These are phyloP conservation scores for Atalantia buxifolia DNA, from an alignment of 345 rosid genomes.

Conservation along the genomic window DNA sequence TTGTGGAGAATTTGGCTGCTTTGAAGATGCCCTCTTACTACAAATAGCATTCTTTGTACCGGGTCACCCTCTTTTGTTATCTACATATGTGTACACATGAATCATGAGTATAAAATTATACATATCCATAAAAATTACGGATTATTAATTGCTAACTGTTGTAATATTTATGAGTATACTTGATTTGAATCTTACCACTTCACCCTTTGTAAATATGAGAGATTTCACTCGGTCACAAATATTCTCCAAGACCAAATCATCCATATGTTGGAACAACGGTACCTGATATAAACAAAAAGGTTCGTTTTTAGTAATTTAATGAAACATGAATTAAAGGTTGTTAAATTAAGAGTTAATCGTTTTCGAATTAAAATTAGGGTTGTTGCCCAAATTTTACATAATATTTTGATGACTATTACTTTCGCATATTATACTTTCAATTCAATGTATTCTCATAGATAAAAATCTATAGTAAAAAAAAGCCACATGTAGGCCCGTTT, in stretches of 20 bases:
- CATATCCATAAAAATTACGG: not conserved
- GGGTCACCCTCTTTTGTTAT: slow-evolving; percentile 94
- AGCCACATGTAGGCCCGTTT: not conserved
- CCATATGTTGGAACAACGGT: slow-evolving; percentile 93
- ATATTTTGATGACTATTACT: too few species aligned
- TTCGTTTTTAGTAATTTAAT: not conserved
- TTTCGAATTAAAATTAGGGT: too few species aligned
- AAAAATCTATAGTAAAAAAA: too few species aligned
- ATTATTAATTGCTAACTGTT: not conserved
- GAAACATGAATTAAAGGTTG: too few species aligned
- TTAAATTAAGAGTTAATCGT: too few species aligned
- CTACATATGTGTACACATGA: slow-evolving; percentile 23
- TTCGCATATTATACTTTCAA: too few species aligned
- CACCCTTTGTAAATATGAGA: slow-evolving; percentile 92
- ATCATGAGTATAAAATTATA: not conserved
- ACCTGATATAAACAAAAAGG: slow-evolving; percentile 40
- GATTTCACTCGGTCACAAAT: slow-evolving; percentile 94
- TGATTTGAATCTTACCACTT: slow-evolving; percentile 52
- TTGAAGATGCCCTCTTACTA: slow-evolving; percentile 95
- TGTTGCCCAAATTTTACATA: too few species aligned
- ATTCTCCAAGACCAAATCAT: slow-evolving; percentile 87
- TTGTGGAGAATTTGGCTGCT: slow-evolving; percentile 90
- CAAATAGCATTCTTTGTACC: slow-evolving; percentile 88
- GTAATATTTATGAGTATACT: too few species aligned
- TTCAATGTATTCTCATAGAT: too few species aligned